Base-by-base conservation (phyloP, 805 yeast species). In the Saccharomycopsis amapae region DNA sequence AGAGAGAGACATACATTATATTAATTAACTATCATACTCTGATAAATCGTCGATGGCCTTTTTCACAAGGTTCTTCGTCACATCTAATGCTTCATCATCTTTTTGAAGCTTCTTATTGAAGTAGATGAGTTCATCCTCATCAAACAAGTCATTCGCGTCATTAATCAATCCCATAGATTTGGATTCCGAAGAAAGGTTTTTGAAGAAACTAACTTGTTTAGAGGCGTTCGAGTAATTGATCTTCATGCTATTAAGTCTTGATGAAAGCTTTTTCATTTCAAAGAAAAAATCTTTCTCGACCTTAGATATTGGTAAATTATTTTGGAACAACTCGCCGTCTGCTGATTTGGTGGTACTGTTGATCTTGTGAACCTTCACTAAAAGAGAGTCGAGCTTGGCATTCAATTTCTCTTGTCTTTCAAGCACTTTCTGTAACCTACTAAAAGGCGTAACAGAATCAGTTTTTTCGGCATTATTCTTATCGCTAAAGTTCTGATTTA, bases 301-400 rank as follows among this genome's bases (percentile, higher is more conserved):
- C 4, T 4, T 20, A 10, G 48, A 44, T 10, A 47, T 47, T 17
- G 51, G 51, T n/a, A 47, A 19, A 3, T 44, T 47, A 10, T 31
- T 35, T 1, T 25, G 23, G 19, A 22, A 25, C 9, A 26, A 7
- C 2, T 22, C 20, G n/a, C 18, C 33, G 6, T 24, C 18, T 34
- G 32, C 43, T 9, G 24, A 18, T 19, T 40, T 23, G 17, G 7
- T 30, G 13, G 7, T 9, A 31, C 6, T 30, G n/a, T 38, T 46
- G n/a, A 36, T 23, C 2, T 32, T 15, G 10, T 42, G 33, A 12
- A 42, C 5, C 25, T 33, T 35, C 15, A 17, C 38, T 10, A 15
- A 30, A n/a, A 41, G 22, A 17, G 17, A 7, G 2, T 41, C 25
- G 32, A 46, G 32, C 26, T 26, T 38, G 15, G 5, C 37, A n/a